Base-by-base conservation (phyloP, 106 monocot species). In the Ottelia alismoides region DNA sequence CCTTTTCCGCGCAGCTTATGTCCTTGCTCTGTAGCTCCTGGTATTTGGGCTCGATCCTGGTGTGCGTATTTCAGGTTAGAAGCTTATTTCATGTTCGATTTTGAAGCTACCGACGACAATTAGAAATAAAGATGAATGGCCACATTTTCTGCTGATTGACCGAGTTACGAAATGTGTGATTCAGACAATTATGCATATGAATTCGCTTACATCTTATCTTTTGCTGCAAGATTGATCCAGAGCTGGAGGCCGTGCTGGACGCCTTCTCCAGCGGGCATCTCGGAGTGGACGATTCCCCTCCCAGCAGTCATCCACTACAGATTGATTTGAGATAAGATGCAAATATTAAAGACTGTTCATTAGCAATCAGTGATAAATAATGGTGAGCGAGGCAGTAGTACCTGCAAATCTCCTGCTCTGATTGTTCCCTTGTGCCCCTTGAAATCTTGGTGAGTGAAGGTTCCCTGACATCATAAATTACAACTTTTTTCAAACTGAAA, bases 241-340 rank as follows among this genome's bases (percentile, higher is more conserved):
- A 91, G 84, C 35, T 91, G 91, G 45, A 91, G 58, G 25, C 91
- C 91, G 14, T 50, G 72, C 10, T 78, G 70, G 26, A 72, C 57
- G 48, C 84, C 91, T 0, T 77, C 75, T 0, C 49, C 75, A 3
- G 64, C 75, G 0, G 91, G 91, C 81, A 81, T 81, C 53, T 91
- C 91, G 0, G 91, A 84, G 62, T 91, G 91, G 48, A 91, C 44
- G 43, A 91, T 85, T 52, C 91, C 91, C 29, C 81, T 65, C 12
- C 91, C 91, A 16, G 84, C 91, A 10, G 84, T 84, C 91, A 91
- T 84, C 91, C 91, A 91, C 91, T 43, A 16, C 40, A n/a, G n/a
- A n/a, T n/a, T n/a, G n/a, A n/a, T n/a, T n/a, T n/a, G n/a, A n/a
- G 18, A 26, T 19, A 3, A 30, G 9, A 32, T 29, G 25, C 2